Base-by-base conservation (phyloP, 805 yeast genomes). In the Candida rishiriensis region DNA sequence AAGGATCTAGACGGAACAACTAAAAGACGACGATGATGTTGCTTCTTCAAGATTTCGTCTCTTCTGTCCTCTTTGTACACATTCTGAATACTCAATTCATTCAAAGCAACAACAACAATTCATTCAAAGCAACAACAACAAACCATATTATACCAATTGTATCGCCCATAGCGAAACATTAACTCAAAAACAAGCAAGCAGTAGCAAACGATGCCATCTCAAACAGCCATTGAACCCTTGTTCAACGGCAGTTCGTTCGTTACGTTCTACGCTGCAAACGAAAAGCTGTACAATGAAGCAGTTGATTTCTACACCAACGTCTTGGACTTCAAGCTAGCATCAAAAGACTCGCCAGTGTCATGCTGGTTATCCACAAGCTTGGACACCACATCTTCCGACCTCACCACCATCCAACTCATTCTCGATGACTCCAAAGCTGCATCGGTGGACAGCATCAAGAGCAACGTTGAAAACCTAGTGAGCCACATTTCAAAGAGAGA, bases 181-280 rank as follows among this genome's bases (percentile, higher is more conserved):
- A 21, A 21, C 4, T 7, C 4, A 21, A 21, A 4, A 21, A 21
- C 26, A 21, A 21, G 7, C 26, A 7, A 21, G 7, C 4, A 21
- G 26, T 21, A 21, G 26, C 26, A 21, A 21, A 21, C 26, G 26
- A 21, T 21, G 26, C 26, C 26, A 21, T 21, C 26, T 21, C 26
- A 21, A 21, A 21, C 26, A 21, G 26, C 26, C 26, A 21, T 7
- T 5, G 26, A 21, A 21, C 26, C 82, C 14, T 59, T 79, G 40
- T 75, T 81, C 45, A 80, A 79, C 56, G 85, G 84, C 15, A 70
- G 78, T 17, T 71, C 85, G 17, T 72, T 70, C 57, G 69, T 77
- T 46, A 65, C 72, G 14, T 64, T 79, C 35, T 70, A 70, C 50
- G 87, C 90, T 10, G 69, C 79, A 14, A 72, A 72, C 43, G 57